Evolutionary conservation across 1,284 basidiomycete species (phyloP).

Genomic region (Malassezia sympodialis): DNA sequence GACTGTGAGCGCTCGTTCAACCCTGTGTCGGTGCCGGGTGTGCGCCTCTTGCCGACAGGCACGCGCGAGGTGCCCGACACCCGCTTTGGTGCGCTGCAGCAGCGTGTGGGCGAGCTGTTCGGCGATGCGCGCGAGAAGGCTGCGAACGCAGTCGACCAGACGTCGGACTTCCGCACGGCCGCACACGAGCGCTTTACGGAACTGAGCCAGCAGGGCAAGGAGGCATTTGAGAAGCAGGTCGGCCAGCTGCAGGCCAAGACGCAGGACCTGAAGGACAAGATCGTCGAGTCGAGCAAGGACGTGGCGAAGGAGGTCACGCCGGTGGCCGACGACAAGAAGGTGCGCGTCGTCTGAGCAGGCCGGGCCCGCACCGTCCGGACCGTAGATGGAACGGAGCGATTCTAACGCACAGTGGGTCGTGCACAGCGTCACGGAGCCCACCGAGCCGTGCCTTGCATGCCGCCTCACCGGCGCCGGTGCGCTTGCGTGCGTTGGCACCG

Average conservation of each 20-base stretch:
- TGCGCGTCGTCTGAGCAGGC: constrained; percentile 35
- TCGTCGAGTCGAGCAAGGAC: constrained; percentile 12
- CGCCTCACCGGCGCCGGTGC: constrained; percentile 38
- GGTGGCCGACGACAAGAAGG: constrained; percentile 21
- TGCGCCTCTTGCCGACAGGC: constrained; percentile 57
- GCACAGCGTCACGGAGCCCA: constrained; percentile 19
- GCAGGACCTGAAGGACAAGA: constrained; percentile 5
- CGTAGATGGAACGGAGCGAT: not conserved
- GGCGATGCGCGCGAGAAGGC: constrained; percentile 30
- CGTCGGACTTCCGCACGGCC: not conserved
- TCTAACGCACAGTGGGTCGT: constrained; percentile 18
- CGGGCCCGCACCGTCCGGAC: not conserved
- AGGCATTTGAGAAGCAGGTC: constrained; percentile 10
- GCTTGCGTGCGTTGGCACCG: constrained; percentile 29
- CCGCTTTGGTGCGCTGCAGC: constrained; percentile 34
- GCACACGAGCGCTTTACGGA: constrained; percentile 17
- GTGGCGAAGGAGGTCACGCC: not conserved
- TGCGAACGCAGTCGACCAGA: not conserved
- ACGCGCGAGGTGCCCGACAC: constrained; percentile 21
- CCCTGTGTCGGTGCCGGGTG: constrained; percentile 80
- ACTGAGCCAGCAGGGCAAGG: constrained; percentile 8
- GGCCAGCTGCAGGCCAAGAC: constrained; percentile 7
- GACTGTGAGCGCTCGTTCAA: constrained; percentile 96
- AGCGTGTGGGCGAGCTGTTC: constrained; percentile 40
- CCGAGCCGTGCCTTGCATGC: constrained; percentile 35